These are phyloP conservation scores for Lyophyllum semitale DNA, from an alignment of 768 basidiomycete genomes.

Conservation along the genomic window DNA sequence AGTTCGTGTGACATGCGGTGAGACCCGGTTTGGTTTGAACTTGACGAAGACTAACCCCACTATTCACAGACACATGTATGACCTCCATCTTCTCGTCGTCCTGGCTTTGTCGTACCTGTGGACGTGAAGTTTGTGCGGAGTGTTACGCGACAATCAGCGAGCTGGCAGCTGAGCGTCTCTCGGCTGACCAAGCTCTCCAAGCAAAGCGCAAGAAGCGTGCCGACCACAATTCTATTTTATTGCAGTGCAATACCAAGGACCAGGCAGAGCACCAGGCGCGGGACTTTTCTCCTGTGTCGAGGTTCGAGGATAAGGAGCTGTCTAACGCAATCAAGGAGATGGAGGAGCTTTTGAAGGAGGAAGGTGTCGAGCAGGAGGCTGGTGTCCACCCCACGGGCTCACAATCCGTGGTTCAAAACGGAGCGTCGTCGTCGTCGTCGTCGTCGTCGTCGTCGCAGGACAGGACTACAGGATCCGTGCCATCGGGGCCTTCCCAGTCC, in stretches of 20 bases:
- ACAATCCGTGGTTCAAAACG: background rate
- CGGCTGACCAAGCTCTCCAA: slow-evolving; percentile 49
- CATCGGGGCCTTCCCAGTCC: background rate
- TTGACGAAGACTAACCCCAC: background rate
- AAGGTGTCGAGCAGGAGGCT: background rate
- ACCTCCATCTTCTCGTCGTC: slow-evolving; percentile 89
- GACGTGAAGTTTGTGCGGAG: slow-evolving; percentile 85
- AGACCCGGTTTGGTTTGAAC: background rate
- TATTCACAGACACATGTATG: slow-evolving; percentile 80
- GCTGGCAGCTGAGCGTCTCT: slow-evolving; percentile 55
- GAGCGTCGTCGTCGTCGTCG: background rate
- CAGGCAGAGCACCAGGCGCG: slow-evolving; percentile 67
- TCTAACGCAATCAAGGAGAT: slow-evolving; percentile 69
- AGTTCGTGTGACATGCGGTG: slow-evolving; percentile 85
- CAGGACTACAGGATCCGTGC: background rate
- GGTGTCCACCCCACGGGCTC: background rate
- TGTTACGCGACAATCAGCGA: slow-evolving; percentile 75
- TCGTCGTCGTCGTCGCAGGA: background rate
- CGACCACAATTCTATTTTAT: slow-evolving; percentile 71
- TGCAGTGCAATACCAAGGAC: slow-evolving; percentile 69
- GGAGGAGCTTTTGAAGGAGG: slow-evolving; percentile 48
- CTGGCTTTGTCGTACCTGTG: slow-evolving; percentile 92
- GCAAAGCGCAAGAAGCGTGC: slow-evolving; percentile 59
- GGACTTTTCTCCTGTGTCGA: slow-evolving; percentile 79
- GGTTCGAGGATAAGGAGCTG: slow-evolving; percentile 70